Base-by-base conservation (phyloP, 768 basidiomycete species). In the Russula griseocarnosa region DNA sequence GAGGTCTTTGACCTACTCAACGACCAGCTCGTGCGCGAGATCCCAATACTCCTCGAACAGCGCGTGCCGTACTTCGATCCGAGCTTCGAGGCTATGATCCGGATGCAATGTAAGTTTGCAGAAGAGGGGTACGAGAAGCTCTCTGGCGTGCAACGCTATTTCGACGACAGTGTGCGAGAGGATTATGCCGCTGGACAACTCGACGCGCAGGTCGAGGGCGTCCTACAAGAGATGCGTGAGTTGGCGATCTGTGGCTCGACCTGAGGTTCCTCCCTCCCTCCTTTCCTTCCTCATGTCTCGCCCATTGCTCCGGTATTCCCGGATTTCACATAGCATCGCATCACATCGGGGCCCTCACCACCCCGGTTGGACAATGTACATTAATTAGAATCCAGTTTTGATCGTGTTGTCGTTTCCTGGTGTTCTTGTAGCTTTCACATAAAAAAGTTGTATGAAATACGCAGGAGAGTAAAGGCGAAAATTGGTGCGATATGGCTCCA, bases 21-120 rank as follows among this genome's bases (percentile, higher is more conserved):
- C 73, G 86, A 90, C 46, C 94, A 98, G 70, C 85, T 98, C 70
- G 88, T 96, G 69, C 76, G 80, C 30, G 97, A 98, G 70, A 80
- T 99, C 18, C 97, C 97, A 0, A 87, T 95, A 69, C 78, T 99
- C 47, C 83, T 98, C 55, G 95, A 98, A 71, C 85, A 98, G 22
- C 91, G 97, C 44, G 90, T 99, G 28, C 97, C 97, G 0, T 99
- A 92, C 81, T 95, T 98, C 67, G 97, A 98, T 74, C 97, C 97
- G 5, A 94, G 91, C 69, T 98, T 98, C 73, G 97, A 98, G 76
- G 92, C 96, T 52, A 98, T 98, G 96, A 94, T 94, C 67, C 84
- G 97, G 34, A 92, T 97, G 86, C 97, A 99, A 72, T 85, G 91
- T 72, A 94, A 95, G 72, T 98, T 98, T 72, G 95, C 96, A 0